Evolutionary conservation across 2,329 filamentous ascomycete species (phyloP).

Genomic region (Fusarium abutilonis): DNA sequence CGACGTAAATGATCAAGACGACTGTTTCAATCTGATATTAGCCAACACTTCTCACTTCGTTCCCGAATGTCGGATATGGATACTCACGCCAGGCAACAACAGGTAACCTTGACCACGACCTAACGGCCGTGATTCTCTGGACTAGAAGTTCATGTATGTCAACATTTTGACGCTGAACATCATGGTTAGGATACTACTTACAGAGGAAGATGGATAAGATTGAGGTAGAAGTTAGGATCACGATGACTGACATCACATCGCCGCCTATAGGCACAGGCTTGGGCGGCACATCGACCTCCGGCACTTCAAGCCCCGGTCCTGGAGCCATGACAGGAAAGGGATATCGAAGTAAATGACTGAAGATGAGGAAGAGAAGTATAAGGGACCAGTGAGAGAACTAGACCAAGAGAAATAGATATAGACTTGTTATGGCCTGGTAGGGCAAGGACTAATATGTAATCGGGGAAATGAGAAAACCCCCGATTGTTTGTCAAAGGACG

Average conservation of each 20-base stretch:
- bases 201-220: constrained; percentile 52
- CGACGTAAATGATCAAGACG: constrained; percentile 67
- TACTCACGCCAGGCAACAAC: constrained; percentile 57
- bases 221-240: constrained; percentile 49
- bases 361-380: neutral
- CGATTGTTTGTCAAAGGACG: neutral
- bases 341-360: neutral
- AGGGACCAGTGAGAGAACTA: neutral
- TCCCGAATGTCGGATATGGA: neutral
- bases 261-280: constrained; percentile 49
- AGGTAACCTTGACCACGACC: constrained; percentile 54
- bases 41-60: neutral
- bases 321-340: constrained; percentile 21
- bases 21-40: constrained; percentile 53
- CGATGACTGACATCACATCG: constrained; percentile 50
- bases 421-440: neutral
- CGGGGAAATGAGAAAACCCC: neutral
- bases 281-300: constrained; percentile 12
- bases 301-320: constrained; percentile 8
- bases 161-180: neutral
- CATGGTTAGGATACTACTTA: constrained; percentile 37
- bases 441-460: neutral
- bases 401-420: neutral
- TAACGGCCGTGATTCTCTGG: constrained; percentile 52
- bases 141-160: constrained; percentile 43